Base-by-base conservation (phyloP, 192 early-diverging fungal genomes). In the Fimicolochytrium jonesii region DNA sequence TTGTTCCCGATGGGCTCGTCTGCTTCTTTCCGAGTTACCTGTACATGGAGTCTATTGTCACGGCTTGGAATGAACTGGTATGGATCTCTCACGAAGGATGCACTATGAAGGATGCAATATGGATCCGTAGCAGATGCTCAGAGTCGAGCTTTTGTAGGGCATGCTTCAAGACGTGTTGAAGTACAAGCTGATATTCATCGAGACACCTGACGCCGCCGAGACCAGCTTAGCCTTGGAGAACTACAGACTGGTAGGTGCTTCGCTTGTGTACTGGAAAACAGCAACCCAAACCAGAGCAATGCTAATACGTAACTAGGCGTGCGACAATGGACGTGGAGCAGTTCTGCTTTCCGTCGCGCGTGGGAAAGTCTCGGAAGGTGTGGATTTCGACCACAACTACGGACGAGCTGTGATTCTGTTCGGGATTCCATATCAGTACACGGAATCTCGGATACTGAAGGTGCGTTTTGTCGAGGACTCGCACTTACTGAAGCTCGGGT, bases 361-460 rank as follows among this genome's bases (percentile, higher is more conserved):
- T 32, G 97, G 97, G 10, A 99, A 99, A 70, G 95, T 99, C 18
- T 96, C 93, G 22, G 97, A 98, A 76, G 97, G 97, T 35, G 97
- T 99, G 64, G 97, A 99, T 86, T 99, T 99, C 67, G 97, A 99
- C 72, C 95, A 99, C 73, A 90, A 99, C 67, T 99, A 97, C 72
- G 97, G 97, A 22, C 87, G 97, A 17, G 95, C 97, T 28, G 97
- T 99, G 55, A 85, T 99, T 58, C 87, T 99, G 84, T 99, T 99
- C 85, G 97, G 97, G 13, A 95, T 99, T 49, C 97, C 97, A 4
- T 99, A 98, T 71, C 97, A 99, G 80, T 98, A 98, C 72, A 98
- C 95, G 0, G 95, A 97, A 70, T 89, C 86, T 47, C 71, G 95
- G 22, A 95, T 97, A 39, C 69, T 98, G 45, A 97, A 95, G 71